Evolutionary conservation across 108 stramenopile species (phyloP), one percentile per base, ranked within the genome.

Genomic region (Epithemia pelagica): DNA sequence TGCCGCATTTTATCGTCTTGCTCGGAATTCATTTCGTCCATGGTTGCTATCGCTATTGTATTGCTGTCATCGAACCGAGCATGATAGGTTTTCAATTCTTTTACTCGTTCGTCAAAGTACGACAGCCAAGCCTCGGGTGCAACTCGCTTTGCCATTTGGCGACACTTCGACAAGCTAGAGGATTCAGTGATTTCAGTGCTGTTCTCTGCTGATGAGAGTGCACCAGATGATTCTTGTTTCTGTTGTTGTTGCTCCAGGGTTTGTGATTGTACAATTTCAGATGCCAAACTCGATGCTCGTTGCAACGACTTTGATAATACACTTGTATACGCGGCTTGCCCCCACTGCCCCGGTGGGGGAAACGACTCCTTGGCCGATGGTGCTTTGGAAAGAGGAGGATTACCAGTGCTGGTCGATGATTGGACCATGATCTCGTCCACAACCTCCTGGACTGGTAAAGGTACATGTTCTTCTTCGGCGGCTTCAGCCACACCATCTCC

Each of bases 1-100:
- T 46, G 37, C 15, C 15, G 37, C 15, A 15, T 5, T 10, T 46
- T 15, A 46, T 46, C 37, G 37, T 46, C 37, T 5, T 46, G 10
- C 5, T 10, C 37, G 7, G 26, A 32, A 1, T 31, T 30, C 8
- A 25, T 30, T 52, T 3, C 61, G n/a, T 2, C 61, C 2, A 31
- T 7, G 2, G 52, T 22, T 1, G 28, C 51, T 10, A 5, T 5
- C 5, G 10, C 10, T 5, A 15, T 15, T 5, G 37, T 15, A 5
- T 5, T 15, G 5, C 15, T 15, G 5, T 46, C 37, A 2, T 59
- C 65, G 70, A 85, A 74, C 26, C 70, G 67, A 27, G 87, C 81
- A 78, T 91, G 88, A 72, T 95, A 91, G 24, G 73, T 62, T 61
- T 83, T 83, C 51, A 88, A 72, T 32, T 85, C 77, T 58, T 75